phyloP scores from a whole-genome alignment of 108 stramenopile genomes.

The Nannochloropsis gaditana region DNA sequence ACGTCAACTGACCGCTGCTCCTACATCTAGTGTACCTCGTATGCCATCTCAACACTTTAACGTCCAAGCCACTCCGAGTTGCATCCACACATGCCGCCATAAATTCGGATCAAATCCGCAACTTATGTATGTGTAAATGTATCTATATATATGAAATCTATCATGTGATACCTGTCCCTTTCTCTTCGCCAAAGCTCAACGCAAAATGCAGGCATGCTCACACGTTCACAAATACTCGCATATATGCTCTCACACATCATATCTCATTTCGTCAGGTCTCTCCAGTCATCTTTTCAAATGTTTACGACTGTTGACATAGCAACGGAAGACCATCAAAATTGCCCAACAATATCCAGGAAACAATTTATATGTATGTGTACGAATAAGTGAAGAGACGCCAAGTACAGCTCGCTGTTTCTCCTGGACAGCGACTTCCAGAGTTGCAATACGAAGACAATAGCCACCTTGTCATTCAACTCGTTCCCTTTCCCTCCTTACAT shows the following conservation, averaged over 20 bases:
- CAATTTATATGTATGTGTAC: too few relatives aligned
- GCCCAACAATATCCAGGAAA: too few relatives aligned
- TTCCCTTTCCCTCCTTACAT: slow-evolving; percentile 1
- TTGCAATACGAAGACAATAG: neutral
- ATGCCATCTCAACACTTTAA: too few relatives aligned
- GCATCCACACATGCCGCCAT: too few relatives aligned
- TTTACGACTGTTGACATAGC: too few relatives aligned
- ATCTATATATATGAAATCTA: neutral
- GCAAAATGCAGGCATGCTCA: neutral
- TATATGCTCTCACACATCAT: neutral
- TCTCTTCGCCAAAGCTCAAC: neutral
- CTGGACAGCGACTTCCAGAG: too few relatives aligned
- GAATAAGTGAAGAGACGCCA: neutral
- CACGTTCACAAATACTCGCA: neutral
- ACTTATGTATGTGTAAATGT: neutral
- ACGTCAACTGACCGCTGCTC: too few relatives aligned
- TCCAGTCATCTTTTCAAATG: neutral
- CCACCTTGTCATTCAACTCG: neutral
- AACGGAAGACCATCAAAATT: too few relatives aligned
- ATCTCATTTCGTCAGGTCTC: neutral
- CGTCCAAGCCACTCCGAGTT: too few relatives aligned
- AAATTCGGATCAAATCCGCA: too few relatives aligned
- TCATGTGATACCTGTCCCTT: neutral
- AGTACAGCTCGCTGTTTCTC: neutral
- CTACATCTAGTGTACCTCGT: too few relatives aligned